Evolutionary conservation across 441 rosid genomes (phyloP).

Genomic region (Biscutella auriculata): DNA sequence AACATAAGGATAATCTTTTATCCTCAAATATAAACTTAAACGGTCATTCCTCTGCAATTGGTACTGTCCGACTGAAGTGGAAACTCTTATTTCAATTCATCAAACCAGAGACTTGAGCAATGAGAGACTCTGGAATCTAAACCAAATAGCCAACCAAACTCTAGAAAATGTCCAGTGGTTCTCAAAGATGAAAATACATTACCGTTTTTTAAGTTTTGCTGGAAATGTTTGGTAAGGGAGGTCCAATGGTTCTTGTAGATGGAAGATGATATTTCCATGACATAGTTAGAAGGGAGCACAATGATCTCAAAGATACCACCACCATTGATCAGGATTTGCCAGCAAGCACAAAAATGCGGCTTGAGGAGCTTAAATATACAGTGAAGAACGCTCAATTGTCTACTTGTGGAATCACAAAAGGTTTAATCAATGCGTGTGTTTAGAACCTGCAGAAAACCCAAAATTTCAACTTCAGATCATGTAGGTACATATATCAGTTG

Average conservation of each 20-base stretch:
- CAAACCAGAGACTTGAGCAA: too few relatives aligned
- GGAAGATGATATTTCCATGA: conserved; percentile 72
- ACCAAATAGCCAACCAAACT: too few relatives aligned
- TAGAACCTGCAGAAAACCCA: conserved; percentile 34
- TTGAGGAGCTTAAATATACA: conserved; percentile 68
- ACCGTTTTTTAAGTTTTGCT: conserved; percentile 71
- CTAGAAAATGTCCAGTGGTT: too few relatives aligned
- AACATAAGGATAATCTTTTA: too few relatives aligned
- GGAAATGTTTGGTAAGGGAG: conserved; percentile 75
- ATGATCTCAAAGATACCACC: conserved; percentile 66
- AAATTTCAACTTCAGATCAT: background rate
- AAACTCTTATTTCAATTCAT: too few relatives aligned
- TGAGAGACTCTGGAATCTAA: too few relatives aligned
- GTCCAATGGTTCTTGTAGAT: conserved; percentile 56
- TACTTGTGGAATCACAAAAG: conserved; percentile 66
- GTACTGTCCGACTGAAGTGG: too few relatives aligned
- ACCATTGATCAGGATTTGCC: conserved; percentile 61
- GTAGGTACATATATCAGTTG: background rate
- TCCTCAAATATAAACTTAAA: too few relatives aligned
- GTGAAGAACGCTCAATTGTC: conserved; percentile 73
- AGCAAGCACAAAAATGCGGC: conserved; percentile 71
- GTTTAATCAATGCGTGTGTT: conserved; percentile 79
- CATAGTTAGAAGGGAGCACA: conserved; percentile 54
- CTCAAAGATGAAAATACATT: too few relatives aligned
- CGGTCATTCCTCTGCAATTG: too few relatives aligned